Evolutionary conservation across 352 stramenopile species (phyloP).

Genomic region (Saprolegnia parasitica): DNA sequence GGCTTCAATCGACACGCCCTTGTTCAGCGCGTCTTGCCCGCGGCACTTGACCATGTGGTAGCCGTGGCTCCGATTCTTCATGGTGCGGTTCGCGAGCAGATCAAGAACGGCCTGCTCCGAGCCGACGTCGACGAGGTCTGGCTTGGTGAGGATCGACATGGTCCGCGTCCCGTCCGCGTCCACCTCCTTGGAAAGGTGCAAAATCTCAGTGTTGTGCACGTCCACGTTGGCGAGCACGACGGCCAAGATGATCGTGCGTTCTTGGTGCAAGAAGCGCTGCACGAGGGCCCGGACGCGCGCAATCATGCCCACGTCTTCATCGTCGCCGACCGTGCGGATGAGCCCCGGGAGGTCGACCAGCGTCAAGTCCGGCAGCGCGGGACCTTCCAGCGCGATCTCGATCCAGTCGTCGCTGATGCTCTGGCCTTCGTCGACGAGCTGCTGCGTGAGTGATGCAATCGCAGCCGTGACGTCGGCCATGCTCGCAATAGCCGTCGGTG

Average conservation of each 20-base stretch:
- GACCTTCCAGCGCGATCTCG: constrained; percentile 57
- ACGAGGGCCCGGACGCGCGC: constrained; percentile 60
- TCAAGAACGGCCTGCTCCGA: constrained; percentile 63
- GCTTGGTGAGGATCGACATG: constrained; percentile 84
- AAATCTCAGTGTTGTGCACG: constrained; percentile 81
- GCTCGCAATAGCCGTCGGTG: constrained; percentile 30
- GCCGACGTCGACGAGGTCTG: constrained; percentile 81
- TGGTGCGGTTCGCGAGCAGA: constrained; percentile 70
- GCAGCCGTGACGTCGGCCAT: constrained; percentile 41
- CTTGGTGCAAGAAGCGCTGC: constrained; percentile 63
- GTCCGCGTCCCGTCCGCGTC: constrained; percentile 68
- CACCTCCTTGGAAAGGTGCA: constrained; percentile 57
- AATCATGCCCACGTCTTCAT: constrained; percentile 67
- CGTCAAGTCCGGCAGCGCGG: constrained; percentile 66
- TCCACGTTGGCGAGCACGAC: constrained; percentile 81
- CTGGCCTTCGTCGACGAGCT: constrained; percentile 63
- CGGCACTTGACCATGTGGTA: constrained; percentile 87
- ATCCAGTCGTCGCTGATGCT: constrained; percentile 75
- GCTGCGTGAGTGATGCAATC: constrained; percentile 45
- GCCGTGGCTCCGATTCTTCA: constrained; percentile 45
- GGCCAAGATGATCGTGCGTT: constrained; percentile 76
- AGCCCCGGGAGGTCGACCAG: constrained; percentile 78
- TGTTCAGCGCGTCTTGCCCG: constrained; percentile 60
- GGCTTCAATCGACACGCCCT: constrained; percentile 52
- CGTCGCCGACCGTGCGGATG: constrained; percentile 56